Percentiles rank a stretch among this genome's conserved stretches.
Conservation (phyloP, 495 filamentous ascomycete genomes). For the Hypoxylon perforatum region DNA sequence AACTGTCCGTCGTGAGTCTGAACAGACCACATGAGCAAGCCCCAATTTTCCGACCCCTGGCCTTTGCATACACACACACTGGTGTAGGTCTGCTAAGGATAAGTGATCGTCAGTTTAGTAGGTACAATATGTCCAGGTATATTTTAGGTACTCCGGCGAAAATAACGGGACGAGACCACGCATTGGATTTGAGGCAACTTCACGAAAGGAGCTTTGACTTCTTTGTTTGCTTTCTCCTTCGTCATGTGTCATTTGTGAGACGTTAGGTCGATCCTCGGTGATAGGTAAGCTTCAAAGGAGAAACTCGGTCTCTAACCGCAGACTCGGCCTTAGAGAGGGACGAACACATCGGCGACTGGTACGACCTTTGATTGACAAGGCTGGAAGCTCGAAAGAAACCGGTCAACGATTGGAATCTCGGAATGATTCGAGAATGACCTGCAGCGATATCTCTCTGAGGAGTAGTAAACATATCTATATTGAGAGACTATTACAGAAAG, state of each 20-base stretch:
- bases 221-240: constrained; percentile 18
- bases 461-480: constrained; percentile 6
- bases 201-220: constrained; percentile 12
- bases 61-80: constrained; percentile 36
- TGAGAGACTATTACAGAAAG: constrained; percentile 18
- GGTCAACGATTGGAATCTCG: constrained; percentile 15
- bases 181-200: constrained; percentile 15
- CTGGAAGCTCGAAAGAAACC: constrained; percentile 12
- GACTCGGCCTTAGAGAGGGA: neutral
- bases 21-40: constrained; percentile 45
- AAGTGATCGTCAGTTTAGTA: constrained; percentile 29
- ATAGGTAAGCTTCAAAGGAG: constrained; percentile 12
- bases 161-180: constrained; percentile 1
- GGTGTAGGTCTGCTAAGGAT: constrained; percentile 40
- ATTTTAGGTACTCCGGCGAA: constrained; percentile 11
- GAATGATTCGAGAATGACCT: constrained; percentile 23
- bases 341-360: too few species aligned
- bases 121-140: constrained; percentile 16
- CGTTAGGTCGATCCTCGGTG: constrained; percentile 13
- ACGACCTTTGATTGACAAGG: constrained; percentile 5
- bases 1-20: constrained; percentile 40
- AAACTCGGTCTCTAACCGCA: neutral
- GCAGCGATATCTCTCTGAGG: constrained; percentile 13
- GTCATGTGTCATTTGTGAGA: constrained; percentile 13
- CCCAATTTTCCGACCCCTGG: constrained; percentile 38